Conservation (phyloP, 306 rosid species). For the Cucumis melo region DNA sequence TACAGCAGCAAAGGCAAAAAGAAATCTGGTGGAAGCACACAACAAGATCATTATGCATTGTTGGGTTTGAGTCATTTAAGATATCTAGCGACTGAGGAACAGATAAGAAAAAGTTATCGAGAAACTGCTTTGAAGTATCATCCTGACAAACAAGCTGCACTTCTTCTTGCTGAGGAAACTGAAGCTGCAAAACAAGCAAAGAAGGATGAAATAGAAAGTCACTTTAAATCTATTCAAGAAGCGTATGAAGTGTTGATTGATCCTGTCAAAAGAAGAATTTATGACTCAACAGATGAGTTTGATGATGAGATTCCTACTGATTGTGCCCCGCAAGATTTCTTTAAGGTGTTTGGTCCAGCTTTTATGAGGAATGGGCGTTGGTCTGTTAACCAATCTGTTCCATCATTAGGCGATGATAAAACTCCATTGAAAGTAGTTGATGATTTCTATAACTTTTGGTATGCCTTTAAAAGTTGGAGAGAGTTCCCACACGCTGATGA, state of each 20-base stretch:
- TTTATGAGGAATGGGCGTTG: constrained; percentile 94
- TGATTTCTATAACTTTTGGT: constrained; percentile 81
- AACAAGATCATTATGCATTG: constrained; percentile 93
- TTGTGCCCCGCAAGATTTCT: constrained; percentile 87
- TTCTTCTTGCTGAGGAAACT: constrained; percentile 69
- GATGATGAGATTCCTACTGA: constrained; percentile 94
- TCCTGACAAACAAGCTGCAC: constrained; percentile 92
- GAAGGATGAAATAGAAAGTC: constrained; percentile 78
- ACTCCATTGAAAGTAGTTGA: constrained; percentile 57
- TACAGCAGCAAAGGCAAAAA: constrained; percentile 84
- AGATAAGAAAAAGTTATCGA: constrained; percentile 83
- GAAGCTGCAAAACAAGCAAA: constrained; percentile 73
- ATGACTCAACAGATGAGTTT: constrained; percentile 96
- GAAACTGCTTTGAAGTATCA: constrained; percentile 88
- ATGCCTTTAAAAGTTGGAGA: constrained; percentile 88
- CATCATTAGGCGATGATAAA: constrained; percentile 72
- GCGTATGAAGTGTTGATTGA: constrained; percentile 77
- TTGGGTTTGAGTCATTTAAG: constrained; percentile 82
- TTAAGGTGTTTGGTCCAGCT: constrained; percentile 86
- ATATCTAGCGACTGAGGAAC: constrained; percentile 93
- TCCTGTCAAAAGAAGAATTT: constrained; percentile 77
- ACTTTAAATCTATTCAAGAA: constrained; percentile 85
- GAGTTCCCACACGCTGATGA: constrained; percentile 98
- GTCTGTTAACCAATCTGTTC: constrained; percentile 76
- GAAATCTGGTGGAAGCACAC: constrained; percentile 67